Evolutionary conservation across 139 green algal species (phyloP), one percentile per base, ranked within the genome.

Genomic region (Penium margaritaceum): DNA sequence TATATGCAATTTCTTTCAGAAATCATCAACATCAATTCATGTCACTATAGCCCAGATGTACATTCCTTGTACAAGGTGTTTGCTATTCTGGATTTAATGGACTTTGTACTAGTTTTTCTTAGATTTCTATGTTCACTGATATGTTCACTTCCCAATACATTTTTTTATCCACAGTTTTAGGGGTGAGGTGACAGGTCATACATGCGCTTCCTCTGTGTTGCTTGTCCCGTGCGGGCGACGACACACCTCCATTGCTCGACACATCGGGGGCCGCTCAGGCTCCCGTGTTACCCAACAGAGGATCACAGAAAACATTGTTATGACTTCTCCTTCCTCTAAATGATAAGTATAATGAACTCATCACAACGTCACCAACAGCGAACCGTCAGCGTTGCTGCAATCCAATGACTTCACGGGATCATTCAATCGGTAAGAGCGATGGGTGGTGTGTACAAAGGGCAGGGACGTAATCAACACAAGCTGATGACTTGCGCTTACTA

Each of bases 401-500:
- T 89, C 85, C 82, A 67, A 86, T 86, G 75, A 82, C 79, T 86
- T 90, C 85, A 87, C 83, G 81, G 83, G 77, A 80, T 84, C 80
- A 81, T 77, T 75, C 75, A 85, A n/a, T n/a, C n/a, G n/a, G n/a
- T n/a, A n/a, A n/a, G n/a, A n/a, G n/a, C n/a, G n/a, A n/a, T n/a
- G n/a, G n/a, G n/a, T n/a, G n/a, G n/a, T n/a, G n/a, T n/a, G n/a
- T n/a, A n/a, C n/a, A n/a, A n/a, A n/a, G n/a, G n/a, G n/a, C n/a
- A n/a, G n/a, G n/a, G n/a, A n/a, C n/a, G n/a, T n/a, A n/a, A 91
- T 78, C 68, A 91, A 91, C 89, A 89, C 86, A 84, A 91, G 85
- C 85, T 95, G 89, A 94, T 94, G 90, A 95, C 84, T 92, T 84
- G 86, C 89, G 90, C 89, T 90, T 95, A 95, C 90, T 95, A 95